Evolutionary conservation across 345 rosid genomes (phyloP).

Genomic region (Limnanthes douglasii): DNA sequence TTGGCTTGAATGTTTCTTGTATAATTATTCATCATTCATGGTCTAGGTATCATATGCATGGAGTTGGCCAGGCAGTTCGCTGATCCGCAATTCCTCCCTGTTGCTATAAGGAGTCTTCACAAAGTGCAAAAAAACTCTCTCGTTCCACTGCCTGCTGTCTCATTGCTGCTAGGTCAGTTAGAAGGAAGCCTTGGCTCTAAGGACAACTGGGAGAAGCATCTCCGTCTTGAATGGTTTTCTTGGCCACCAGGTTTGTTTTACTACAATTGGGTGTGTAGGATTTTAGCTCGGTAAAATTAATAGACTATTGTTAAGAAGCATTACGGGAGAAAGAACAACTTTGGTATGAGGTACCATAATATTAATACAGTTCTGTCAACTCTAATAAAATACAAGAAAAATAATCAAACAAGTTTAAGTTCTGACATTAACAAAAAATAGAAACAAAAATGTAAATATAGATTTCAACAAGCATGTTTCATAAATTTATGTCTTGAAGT

Average conservation of each 20-base stretch:
- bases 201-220: constrained; percentile 64
- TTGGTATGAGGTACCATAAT: no score
- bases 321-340: no score
- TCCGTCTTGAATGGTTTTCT: constrained; percentile 73
- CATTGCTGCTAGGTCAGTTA: constrained; percentile 66
- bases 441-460: no score
- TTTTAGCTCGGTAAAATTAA: no score
- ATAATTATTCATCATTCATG: constrained; percentile 8
- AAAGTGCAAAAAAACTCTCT: constrained; percentile 32
- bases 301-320: no score
- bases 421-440: no score
- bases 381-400: no score
- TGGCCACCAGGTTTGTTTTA: constrained; percentile 78
- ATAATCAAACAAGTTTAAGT: no score
- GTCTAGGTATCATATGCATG: constrained; percentile 49
- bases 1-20: no score
- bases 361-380: no score
- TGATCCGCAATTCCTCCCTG: constrained; percentile 37
- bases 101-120: constrained; percentile 47
- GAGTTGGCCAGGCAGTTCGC: constrained; percentile 49
- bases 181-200: constrained; percentile 78
- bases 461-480: no score
- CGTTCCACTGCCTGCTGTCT: constrained; percentile 49
- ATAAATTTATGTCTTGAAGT: no score
- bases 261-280: neutral